Conservation (phyloP, 257 asterid genomes). For the Fraxinus quadrangulata region DNA sequence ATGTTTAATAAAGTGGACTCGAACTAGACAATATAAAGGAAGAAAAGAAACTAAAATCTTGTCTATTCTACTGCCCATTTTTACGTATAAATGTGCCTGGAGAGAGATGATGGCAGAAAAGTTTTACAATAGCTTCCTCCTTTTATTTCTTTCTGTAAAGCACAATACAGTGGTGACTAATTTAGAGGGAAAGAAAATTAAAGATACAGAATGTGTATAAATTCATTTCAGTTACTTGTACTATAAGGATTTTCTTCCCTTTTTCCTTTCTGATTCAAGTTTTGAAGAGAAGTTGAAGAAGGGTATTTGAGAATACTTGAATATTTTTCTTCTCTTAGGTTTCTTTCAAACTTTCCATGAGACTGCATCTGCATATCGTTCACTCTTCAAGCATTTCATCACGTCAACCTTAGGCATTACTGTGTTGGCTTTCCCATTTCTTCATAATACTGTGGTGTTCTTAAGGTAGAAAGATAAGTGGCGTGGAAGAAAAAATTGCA, state of each 20-base stretch:
- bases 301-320: too few species aligned
- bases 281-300: too few species aligned
- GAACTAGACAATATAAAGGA: background rate
- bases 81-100: background rate
- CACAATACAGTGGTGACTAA: slow-evolving; percentile 13
- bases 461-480: background rate
- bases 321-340: too few species aligned
- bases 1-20: background rate
- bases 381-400: slow-evolving; percentile 68
- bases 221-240: slow-evolving; percentile 22
- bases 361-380: slow-evolving; percentile 65
- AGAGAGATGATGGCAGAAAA: slow-evolving; percentile 14
- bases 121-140: slow-evolving; percentile 12
- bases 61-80: background rate
- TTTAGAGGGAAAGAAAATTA: slow-evolving; percentile 16
- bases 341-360: too few species aligned
- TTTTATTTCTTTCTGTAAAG: slow-evolving; percentile 11
- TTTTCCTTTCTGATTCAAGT: too few species aligned
- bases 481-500: background rate
- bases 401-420: slow-evolving; percentile 57
- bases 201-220: slow-evolving; percentile 28
- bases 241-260: background rate
- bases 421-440: slow-evolving; percentile 87
- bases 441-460: slow-evolving; percentile 64
- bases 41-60: background rate